Base-by-base conservation (phyloP, 495 filamentous ascomycete species). In the Penicillium macrosclerotiorum region DNA sequence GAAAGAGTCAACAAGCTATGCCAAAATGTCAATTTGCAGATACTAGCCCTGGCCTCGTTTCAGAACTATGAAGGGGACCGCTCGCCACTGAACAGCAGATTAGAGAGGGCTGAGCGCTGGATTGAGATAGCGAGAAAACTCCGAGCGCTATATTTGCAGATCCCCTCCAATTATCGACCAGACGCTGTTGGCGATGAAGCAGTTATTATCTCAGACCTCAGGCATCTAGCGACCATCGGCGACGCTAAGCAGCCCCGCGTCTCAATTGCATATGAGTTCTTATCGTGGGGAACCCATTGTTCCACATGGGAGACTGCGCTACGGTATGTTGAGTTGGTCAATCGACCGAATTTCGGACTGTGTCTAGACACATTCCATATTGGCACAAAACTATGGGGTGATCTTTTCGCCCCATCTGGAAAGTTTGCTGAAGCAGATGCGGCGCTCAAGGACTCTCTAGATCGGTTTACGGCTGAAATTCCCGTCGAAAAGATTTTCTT, bases 301-400 rank as follows among this genome's bases (percentile, higher is more conserved):
- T 71, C 84, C 57, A 76, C 70, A 0, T 87, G 83, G 84, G 80
- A 87, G 60, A 58, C 64, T 36, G 75, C 71, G 49, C 84, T 81
- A 75, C 68, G 78, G 14, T 62, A 86, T 8, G 77, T 84, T 4
- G 51, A 69, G 36, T 58, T 52, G n/a, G 82, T 86, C 31, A 64
- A 84, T 51, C 63, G 81, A 4, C 68, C 71, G 11, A 87, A 86
- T 60, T 84, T 88, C 48, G 84, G 83, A 4, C 62, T 84, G 39
- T 85, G 81, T 62, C 72, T 87, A 4, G 84, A 88, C 63, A 85
- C 79, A 0, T 88, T 82, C 61, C 83, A 88, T 62, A 82, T 85
- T 23, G 76, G 78, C 5, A 83, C 75, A 1, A 19, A 69, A 69
- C 69, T 86, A 19, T 91, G 80, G 62, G 86, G 76, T 0, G 83